Percentiles rank a stretch among this genome's conserved stretches.
Evolutionary conservation across 768 basidiomycete genomes (phyloP).

Genomic region (Saitozyma podzolica): DNA sequence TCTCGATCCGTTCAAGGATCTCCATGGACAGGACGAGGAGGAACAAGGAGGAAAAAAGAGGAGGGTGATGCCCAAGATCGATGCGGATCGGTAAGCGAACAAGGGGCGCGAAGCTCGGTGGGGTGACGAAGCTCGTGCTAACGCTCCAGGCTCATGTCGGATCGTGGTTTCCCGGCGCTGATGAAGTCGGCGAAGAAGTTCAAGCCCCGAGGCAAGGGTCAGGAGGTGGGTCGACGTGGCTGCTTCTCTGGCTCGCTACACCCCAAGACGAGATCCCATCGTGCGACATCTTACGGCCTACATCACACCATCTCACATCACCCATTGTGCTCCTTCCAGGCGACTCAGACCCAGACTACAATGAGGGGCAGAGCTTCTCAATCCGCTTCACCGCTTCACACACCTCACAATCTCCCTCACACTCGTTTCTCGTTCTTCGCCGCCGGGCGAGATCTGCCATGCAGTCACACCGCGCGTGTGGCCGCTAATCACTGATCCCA

Average conservation of each 20-base stretch:
- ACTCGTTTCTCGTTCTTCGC: background rate
- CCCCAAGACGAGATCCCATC: too few relatives aligned
- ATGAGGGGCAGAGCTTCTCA: background rate
- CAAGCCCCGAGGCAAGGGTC: constrained; percentile 81
- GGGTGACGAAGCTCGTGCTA: too few relatives aligned
- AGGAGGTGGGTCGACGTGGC: constrained; percentile 65
- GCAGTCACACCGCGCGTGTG: too few relatives aligned
- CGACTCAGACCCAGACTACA: too few relatives aligned
- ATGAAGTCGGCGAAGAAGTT: constrained; percentile 75
- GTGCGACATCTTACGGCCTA: too few relatives aligned
- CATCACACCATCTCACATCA: too few relatives aligned
- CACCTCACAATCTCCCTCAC: too few relatives aligned
- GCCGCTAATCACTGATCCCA: too few relatives aligned
- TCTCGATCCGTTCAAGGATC: background rate
- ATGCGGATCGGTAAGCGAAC: constrained; percentile 69
- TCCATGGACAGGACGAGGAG: constrained; percentile 32
- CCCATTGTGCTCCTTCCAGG: too few relatives aligned
- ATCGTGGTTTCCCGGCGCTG: constrained; percentile 76
- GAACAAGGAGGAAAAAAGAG: constrained; percentile 55
- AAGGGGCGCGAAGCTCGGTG: too few relatives aligned
- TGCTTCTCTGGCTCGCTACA: background rate
- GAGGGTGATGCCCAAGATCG: constrained; percentile 63
- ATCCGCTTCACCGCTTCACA: too few relatives aligned
- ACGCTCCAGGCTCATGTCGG: constrained; percentile 62
- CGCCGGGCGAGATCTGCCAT: background rate